phyloP scores from a whole-genome alignment of 163 green algal genomes.

The Scenedesmus sp. region DNA sequence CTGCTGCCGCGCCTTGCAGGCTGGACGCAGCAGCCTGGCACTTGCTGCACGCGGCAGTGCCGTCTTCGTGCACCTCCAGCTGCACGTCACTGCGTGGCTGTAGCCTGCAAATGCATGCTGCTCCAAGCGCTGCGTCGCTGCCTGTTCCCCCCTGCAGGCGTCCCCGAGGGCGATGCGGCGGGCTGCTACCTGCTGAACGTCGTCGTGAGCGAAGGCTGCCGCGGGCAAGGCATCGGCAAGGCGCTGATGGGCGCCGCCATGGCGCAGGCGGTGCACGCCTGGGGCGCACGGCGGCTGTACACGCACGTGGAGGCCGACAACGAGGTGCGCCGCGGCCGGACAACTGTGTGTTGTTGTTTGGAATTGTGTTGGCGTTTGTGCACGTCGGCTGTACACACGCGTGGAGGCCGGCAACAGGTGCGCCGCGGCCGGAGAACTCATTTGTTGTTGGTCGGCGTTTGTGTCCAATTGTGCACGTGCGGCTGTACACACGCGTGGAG shows the following conservation, averaged over 20 bases:
- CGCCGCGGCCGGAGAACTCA: too few species aligned
- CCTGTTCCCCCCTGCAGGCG: background rate
- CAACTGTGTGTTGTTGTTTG: background rate
- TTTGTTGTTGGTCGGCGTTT: background rate
- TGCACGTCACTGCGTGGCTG: background rate
- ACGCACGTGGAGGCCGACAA: conserved; percentile 74
- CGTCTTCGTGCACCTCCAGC: background rate
- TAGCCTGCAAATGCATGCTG: background rate
- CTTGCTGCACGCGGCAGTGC: too few species aligned
- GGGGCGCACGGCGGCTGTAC: conserved; percentile 64
- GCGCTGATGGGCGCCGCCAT: conserved; percentile 67
- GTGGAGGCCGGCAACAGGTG: conserved; percentile 46
- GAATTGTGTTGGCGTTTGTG: conserved; percentile 48
- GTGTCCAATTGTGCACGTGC: background rate
- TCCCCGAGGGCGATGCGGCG: conserved; percentile 57
- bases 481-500: background rate
- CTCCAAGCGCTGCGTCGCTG: background rate
- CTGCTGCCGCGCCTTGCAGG: too few species aligned
- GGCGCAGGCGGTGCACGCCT: conserved; percentile 56
- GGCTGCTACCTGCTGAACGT: conserved; percentile 76
- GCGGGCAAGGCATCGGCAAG: conserved; percentile 64
- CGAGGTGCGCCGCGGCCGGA: conserved; percentile 47
- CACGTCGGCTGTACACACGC: conserved; percentile 61
- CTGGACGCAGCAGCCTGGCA: background rate
- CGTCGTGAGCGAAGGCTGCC: conserved; percentile 62